A percentile compares a stretch with the other conserved stretches of the same genome.
These are phyloP conservation scores for Leishmania major DNA, from an alignment of 208 protist genomes.

Conservation along the genomic window DNA sequence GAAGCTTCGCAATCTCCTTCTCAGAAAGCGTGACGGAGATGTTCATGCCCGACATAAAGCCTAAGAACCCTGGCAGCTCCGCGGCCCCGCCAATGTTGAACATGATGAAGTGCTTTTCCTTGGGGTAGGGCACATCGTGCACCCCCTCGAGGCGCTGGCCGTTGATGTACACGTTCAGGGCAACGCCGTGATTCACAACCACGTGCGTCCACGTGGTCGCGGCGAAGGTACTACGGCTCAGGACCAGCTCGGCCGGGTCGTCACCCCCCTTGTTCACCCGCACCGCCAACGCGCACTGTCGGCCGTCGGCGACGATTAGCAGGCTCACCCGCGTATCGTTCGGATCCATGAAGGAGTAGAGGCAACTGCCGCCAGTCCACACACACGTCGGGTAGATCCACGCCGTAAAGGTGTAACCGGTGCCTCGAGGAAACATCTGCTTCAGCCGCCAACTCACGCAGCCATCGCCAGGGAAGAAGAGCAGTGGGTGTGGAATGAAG, in stretches of 20 bases:
- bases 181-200: conserved; percentile 65
- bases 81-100: conserved; percentile 66
- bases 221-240: conserved; percentile 52
- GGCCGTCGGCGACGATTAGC: conserved; percentile 69
- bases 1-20: conserved; percentile 62
- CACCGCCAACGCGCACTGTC: conserved; percentile 63
- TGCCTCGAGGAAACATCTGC: conserved; percentile 32
- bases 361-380: conserved; percentile 67
- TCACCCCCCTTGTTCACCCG: conserved; percentile 37
- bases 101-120: conserved; percentile 55
- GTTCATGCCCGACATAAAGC: conserved; percentile 70
- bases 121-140: conserved; percentile 59
- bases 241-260: conserved; percentile 30
- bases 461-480: conserved; percentile 75
- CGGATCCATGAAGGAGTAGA: conserved; percentile 73
- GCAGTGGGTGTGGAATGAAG: conserved; percentile 39
- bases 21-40: conserved; percentile 66
- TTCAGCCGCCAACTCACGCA: conserved; percentile 59
- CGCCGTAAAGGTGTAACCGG: conserved; percentile 75
- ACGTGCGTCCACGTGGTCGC: conserved; percentile 81
- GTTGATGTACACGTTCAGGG: conserved; percentile 76
- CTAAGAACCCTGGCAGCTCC: conserved; percentile 68
- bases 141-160: conserved; percentile 42
- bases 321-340: conserved; percentile 50
- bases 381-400: conserved; percentile 86